Evolutionary conservation across 192 early-diverging fungal species (phyloP).

Genomic region (Rhizophagus clarus): DNA sequence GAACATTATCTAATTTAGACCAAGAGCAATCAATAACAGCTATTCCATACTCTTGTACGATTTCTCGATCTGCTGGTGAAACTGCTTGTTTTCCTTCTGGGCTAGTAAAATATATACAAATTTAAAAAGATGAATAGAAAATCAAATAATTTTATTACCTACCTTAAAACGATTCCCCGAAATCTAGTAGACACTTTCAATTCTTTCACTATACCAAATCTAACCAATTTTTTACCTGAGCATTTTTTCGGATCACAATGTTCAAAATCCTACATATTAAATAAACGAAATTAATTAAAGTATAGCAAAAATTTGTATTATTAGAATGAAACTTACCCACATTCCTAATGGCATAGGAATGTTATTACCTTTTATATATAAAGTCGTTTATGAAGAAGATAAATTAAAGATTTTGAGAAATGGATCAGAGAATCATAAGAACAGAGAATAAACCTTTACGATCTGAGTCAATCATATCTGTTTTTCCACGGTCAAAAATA

Average conservation of each 20-base stretch:
- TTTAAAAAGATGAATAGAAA: neutral
- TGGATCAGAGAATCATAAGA: too few species aligned
- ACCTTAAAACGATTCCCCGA: constrained; percentile 86
- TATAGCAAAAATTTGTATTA: neutral
- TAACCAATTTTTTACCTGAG: constrained; percentile 88
- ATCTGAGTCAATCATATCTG: neutral
- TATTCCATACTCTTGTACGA: constrained; percentile 76
- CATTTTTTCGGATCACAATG: constrained; percentile 99
- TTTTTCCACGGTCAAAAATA: neutral
- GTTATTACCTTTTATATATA: neutral
- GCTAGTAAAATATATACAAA: constrained; percentile 35
- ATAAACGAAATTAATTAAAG: neutral
- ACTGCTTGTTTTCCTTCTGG: constrained; percentile 88
- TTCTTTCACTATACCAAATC: constrained; percentile 76
- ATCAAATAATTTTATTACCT: constrained; percentile 29
- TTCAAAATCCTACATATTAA: constrained; percentile 79
- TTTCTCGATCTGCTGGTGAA: constrained; percentile 79
- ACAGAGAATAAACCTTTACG: neutral
- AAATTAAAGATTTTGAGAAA: neutral
- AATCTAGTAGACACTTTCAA: constrained; percentile 85
- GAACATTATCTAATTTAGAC: constrained; percentile 93
- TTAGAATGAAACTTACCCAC: constrained; percentile 53
- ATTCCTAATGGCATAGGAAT: constrained; percentile 75
- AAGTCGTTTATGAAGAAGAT: neutral
- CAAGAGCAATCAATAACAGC: constrained; percentile 98